Evolutionary conservation across 139 green algal genomes (phyloP).

Genomic region (Chlorella sp.): DNA sequence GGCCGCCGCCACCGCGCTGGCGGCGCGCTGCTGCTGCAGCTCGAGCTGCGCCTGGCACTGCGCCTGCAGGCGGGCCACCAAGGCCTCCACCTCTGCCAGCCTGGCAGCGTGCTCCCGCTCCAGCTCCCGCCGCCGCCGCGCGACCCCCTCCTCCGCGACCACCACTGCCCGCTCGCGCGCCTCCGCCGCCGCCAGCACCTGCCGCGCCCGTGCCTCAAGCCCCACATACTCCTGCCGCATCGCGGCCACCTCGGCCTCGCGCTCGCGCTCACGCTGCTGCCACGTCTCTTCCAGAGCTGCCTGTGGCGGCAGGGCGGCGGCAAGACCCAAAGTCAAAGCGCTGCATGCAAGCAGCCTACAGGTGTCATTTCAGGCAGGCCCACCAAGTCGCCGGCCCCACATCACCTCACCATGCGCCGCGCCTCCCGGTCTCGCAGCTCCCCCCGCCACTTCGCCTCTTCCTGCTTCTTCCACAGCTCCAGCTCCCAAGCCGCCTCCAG

Average conservation of each 20-base stretch:
- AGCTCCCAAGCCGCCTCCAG: constrained; percentile 51
- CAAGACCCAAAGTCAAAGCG: too few relatives aligned
- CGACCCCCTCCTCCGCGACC: constrained; percentile 43
- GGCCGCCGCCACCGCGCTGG: constrained; percentile 5
- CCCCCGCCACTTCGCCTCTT: constrained; percentile 40
- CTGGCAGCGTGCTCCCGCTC: constrained; percentile 36
- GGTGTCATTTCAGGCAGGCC: too few relatives aligned
- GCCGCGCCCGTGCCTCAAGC: constrained; percentile 34
- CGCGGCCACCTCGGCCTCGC: constrained; percentile 26
- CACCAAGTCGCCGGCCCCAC: too few relatives aligned
- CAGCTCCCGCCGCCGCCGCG: constrained; percentile 34
- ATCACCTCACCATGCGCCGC: constrained; percentile 47
- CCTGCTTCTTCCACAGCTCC: constrained; percentile 41
- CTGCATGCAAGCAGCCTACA: too few relatives aligned
- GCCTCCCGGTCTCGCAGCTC: constrained; percentile 36
- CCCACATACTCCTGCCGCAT: constrained; percentile 18
- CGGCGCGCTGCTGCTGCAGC: constrained; percentile 23
- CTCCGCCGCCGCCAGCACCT: constrained; percentile 40
- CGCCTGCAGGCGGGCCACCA: constrained; percentile 36
- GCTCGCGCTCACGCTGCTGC: constrained; percentile 34
- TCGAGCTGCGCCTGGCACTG: constrained; percentile 53
- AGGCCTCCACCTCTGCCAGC: constrained; percentile 22
- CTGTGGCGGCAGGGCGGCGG: background rate
- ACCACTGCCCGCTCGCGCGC: constrained; percentile 46
- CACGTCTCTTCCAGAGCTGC: constrained; percentile 48